Conservation (phyloP, 768 basidiomycete genomes). For the Leccinum obscurum region DNA sequence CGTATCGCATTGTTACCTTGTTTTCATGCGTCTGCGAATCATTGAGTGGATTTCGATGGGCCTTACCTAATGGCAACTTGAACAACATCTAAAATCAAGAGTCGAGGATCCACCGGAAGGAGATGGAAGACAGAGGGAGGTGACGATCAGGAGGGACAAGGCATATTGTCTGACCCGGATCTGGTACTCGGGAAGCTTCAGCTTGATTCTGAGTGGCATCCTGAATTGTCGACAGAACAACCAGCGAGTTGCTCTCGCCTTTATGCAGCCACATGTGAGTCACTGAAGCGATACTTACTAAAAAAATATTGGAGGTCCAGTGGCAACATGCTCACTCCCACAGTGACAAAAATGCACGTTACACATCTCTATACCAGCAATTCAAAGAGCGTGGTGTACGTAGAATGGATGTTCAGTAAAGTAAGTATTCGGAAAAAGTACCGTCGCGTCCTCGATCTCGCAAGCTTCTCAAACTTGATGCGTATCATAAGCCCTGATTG, state of each 20-base stretch:
- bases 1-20: background rate
- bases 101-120: too few relatives aligned
- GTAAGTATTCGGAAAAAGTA: background rate
- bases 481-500: background rate
- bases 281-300: too few relatives aligned
- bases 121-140: too few relatives aligned
- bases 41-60: background rate
- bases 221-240: background rate
- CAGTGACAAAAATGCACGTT: background rate
- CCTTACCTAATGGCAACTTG: too few relatives aligned
- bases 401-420: background rate
- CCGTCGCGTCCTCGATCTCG: constrained; percentile 5
- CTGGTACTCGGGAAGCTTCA: too few relatives aligned
- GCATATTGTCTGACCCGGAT: background rate
- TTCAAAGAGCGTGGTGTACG: background rate
- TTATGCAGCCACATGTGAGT: too few relatives aligned
- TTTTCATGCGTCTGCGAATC: background rate
- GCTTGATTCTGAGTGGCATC: background rate
- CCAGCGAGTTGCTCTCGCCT: too few relatives aligned
- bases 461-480: background rate
- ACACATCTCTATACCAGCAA: background rate
- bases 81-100: too few relatives aligned
- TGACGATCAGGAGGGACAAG: too few relatives aligned
- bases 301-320: too few relatives aligned
- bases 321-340: too few relatives aligned